A percentile compares a stretch with the other conserved stretches of the same genome.
phyloP scores from a whole-genome alignment of 257 asterid species.

The Ajuga chamaepitys region DNA sequence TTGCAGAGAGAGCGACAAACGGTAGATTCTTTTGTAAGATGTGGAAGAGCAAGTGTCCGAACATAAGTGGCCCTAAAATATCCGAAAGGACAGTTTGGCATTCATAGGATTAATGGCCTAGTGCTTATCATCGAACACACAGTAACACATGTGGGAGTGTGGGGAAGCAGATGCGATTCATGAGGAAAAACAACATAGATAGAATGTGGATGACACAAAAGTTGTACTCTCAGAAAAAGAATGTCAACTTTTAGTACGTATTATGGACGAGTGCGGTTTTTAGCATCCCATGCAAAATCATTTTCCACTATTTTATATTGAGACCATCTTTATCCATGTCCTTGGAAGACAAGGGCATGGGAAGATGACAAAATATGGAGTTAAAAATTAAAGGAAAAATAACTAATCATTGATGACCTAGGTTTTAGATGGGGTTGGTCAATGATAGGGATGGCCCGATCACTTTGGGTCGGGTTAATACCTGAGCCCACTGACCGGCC shows the following conservation, averaged over 20 bases:
- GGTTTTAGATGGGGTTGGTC: too few relatives aligned
- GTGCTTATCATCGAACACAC: constrained; percentile 6
- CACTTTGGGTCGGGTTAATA: too few relatives aligned
- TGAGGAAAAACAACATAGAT: neutral
- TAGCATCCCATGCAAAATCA: constrained; percentile 22
- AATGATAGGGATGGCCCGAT: too few relatives aligned
- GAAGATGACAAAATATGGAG: too few relatives aligned
- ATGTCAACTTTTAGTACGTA: constrained; percentile 16
- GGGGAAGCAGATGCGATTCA: constrained; percentile 17
- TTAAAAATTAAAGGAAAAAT: too few relatives aligned
- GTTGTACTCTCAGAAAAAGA: neutral
- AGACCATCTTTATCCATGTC: too few relatives aligned
- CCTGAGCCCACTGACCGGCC: too few relatives aligned
- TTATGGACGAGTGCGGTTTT: constrained; percentile 26
- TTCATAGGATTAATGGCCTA: neutral
- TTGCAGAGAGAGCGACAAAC: neutral
- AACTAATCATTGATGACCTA: too few relatives aligned
- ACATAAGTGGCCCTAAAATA: constrained; percentile 23
- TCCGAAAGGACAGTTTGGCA: constrained; percentile 31
- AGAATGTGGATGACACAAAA: neutral
- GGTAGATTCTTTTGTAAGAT: neutral
- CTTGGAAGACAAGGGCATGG: too few relatives aligned
- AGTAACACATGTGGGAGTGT: constrained; percentile 13
- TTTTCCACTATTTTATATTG: constrained; percentile 6
- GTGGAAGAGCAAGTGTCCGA: constrained; percentile 9